A percentile compares a stretch with the other conserved stretches of the same genome.
Evolutionary conservation across 2,329 filamentous ascomycete genomes (phyloP).

Genomic region (Fusarium nygamai): DNA sequence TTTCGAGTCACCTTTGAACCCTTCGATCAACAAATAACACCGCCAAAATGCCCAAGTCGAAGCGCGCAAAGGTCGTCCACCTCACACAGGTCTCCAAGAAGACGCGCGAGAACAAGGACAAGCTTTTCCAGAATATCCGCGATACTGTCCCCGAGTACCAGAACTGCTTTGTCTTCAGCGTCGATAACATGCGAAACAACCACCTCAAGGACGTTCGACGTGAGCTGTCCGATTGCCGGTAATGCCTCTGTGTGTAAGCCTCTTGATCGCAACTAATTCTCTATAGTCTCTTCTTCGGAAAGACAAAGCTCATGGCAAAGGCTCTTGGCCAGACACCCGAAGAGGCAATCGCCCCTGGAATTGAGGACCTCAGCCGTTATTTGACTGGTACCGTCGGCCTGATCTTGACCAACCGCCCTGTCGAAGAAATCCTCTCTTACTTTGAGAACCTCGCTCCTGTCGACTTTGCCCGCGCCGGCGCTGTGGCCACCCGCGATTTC

Average conservation of each 20-base stretch:
- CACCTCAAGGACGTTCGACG: constrained; percentile 91
- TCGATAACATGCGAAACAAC: constrained; percentile 98
- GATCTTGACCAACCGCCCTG: constrained; percentile 84
- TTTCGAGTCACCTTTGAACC: neutral
- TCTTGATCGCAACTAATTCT: constrained; percentile 4
- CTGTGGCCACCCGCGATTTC: constrained; percentile 77
- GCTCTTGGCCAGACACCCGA: constrained; percentile 83
- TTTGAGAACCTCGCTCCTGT: constrained; percentile 77
- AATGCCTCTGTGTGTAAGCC: constrained; percentile 44
- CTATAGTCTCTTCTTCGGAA: constrained; percentile 92
- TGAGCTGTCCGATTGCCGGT: constrained; percentile 87
- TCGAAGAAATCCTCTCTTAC: constrained; percentile 73
- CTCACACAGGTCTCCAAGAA: constrained; percentile 94
- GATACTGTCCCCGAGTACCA: constrained; percentile 86
- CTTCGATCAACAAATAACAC: neutral
- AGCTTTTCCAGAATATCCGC: constrained; percentile 88
- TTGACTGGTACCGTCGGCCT: constrained; percentile 87
- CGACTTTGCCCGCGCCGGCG: constrained; percentile 92
- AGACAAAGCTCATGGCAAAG: constrained; percentile 98
- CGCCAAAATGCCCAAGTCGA: constrained; percentile 89
- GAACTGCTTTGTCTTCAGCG: constrained; percentile 90
- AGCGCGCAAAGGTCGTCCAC: constrained; percentile 88
- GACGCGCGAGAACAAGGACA: constrained; percentile 88
- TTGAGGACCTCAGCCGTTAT: constrained; percentile 74
- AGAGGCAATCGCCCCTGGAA: constrained; percentile 82